Base-by-base conservation (phyloP, 306 rosid genomes). In the Cercis canadensis region DNA sequence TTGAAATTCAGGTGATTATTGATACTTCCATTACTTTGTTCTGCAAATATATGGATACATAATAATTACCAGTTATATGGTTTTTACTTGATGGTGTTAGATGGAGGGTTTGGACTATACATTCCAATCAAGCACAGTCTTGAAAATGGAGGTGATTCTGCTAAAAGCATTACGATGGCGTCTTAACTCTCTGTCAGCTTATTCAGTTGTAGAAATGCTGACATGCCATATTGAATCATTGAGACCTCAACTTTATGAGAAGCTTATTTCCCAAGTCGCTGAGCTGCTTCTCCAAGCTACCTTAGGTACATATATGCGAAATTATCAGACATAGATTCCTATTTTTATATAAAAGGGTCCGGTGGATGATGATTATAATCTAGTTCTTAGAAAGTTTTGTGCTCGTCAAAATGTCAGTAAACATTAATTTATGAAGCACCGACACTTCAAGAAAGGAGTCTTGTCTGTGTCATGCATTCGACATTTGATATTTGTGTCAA, bases 141-240 rank as follows among this genome's bases (percentile, higher is more conserved):
- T 81, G 72, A 53, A 41, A 71, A 78, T 86, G 88, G 88, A 86
- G 72, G 6, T 83, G 79, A 70, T 6, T 58, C 33, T 86, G 46
- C 67, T 86, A 67, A 16, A 78, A 39, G 81, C 86, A 51, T 54
- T 86, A 18, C 77, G 56, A 33, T 83, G 91, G 91, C 81, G 82
- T 32, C 73, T 86, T 5, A 67, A 80, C 44, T 46, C 80, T 52
- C 75, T 79, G 43, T 81, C 91, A 44, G 6, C 83, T 57, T 78
- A 73, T 59, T 78, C 83, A 6, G 69, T 73, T 45, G 21, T 73
- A 0, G 83, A 87, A 57, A 62, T 74, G 12, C 52, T 83, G 15
- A 34, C 17, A 17, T 36, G 58, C 44, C 53, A 70, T 45, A 57
- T 75, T 47, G 78, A 78, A 9, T 52, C 75, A 43, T 17, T 78